Percentiles rank a stretch among this genome's conserved stretches.
Evolutionary conservation across 164 flowering plant genomes (phyloP).

Genomic region (Pachysandra terminalis): DNA sequence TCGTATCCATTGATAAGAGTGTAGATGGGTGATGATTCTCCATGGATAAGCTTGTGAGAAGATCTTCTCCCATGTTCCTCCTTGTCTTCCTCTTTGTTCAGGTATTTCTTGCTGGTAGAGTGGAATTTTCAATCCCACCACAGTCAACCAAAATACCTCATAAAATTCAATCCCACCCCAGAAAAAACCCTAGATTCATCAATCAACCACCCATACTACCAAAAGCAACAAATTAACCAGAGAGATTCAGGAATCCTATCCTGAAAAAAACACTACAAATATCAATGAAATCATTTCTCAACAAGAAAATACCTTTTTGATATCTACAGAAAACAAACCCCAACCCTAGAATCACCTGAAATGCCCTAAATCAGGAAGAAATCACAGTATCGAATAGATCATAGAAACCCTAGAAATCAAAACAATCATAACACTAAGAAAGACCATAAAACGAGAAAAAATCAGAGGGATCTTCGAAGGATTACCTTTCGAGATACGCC

Average conservation of each 20-base stretch:
- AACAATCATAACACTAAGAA: background rate
- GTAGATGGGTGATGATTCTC: too few species aligned
- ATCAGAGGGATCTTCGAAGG: constrained; percentile 16
- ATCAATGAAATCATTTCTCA: too few species aligned
- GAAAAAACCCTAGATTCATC: constrained; percentile 26
- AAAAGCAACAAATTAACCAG: too few species aligned
- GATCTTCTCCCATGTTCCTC: too few species aligned
- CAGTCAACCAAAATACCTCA: constrained; percentile 32
- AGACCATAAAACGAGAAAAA: constrained; percentile 8
- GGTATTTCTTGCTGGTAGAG: constrained; percentile 20
- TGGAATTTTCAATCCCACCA: constrained; percentile 27
- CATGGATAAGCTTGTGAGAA: too few species aligned
- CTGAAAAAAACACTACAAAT: too few species aligned
- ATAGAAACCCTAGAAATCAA: constrained; percentile 16
- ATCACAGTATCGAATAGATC: constrained; percentile 30
- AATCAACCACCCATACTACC: constrained; percentile 16
- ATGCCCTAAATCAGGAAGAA: constrained; percentile 48
- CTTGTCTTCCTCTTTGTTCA: constrained; percentile 28
- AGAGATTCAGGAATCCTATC: too few species aligned
- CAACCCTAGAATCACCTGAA: constrained; percentile 44
- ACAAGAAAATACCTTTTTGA: too few species aligned
- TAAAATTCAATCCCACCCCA: constrained; percentile 22
- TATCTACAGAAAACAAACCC: constrained; percentile 3
- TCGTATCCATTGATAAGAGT: too few species aligned
- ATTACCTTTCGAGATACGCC: constrained; percentile 40